phyloP scores from a whole-genome alignment of 164 flowering plant genomes.

The Magnolia kwangsiensis region DNA sequence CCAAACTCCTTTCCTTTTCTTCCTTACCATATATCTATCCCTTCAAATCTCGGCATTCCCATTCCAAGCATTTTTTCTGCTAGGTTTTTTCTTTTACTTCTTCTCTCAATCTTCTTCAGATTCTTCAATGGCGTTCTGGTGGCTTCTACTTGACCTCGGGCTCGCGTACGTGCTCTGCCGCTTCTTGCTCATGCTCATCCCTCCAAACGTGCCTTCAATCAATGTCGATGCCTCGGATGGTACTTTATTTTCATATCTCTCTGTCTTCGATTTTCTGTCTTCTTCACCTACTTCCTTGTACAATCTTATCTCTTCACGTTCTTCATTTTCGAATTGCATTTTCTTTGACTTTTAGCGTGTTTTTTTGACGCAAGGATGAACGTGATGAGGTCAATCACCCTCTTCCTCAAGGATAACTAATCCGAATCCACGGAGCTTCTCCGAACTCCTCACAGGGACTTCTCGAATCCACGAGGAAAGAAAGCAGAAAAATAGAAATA shows the following conservation, averaged over 20 bases:
- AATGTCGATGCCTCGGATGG: constrained; percentile 95
- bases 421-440: too few species aligned
- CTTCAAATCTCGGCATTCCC: not conserved
- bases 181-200: constrained; percentile 85
- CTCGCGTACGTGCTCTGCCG: constrained; percentile 76
- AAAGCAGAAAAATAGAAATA: too few species aligned
- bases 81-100: not conserved
- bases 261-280: not conserved
- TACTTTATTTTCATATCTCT: constrained; percentile 14
- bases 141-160: constrained; percentile 74
- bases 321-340: not conserved
- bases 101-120: not conserved
- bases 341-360: not conserved
- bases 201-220: constrained; percentile 94
- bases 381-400: too few species aligned
- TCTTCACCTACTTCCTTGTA: not conserved
- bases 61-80: not conserved
- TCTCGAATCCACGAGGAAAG: too few species aligned
- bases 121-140: constrained; percentile 81
- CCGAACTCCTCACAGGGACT: too few species aligned
- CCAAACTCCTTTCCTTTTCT: not conserved
- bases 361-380: too few species aligned
- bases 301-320: constrained; percentile 3
- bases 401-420: too few species aligned
- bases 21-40: not conserved